Evolutionary conservation across 441 rosid species (phyloP), one percentile per base, ranked within the genome.

Genomic region (Erodium trifolium): DNA sequence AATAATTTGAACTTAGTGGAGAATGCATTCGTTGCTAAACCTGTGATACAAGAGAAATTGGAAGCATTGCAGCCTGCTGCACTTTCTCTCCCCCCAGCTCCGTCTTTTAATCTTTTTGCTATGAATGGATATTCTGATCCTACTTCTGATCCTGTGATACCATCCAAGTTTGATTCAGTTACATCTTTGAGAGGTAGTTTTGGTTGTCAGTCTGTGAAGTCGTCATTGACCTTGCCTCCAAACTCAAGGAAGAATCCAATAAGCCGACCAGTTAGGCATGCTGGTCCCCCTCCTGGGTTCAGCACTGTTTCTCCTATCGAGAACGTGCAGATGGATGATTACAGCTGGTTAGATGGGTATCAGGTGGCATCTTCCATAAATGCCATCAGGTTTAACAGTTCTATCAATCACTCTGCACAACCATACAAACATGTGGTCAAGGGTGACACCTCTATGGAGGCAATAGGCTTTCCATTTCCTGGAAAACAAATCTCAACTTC

Each of bases 211-310:
- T 57, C 74, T 11, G 59, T 9, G 13, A 69, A 69, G 67, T 11
- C n/a, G 17, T 69, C 72, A 18, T 60, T 66, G 34, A 41, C 69
- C 53, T 66, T 55, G 67, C 64, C 74, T 29, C 43, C 59, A 29
- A 17, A 55, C 37, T 65, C 23, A 2, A 71, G 66, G 51, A 71
- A 65, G 68, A 71, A 65, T 49, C 74, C 74, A 71, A 68, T 71
- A 13, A 66, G 64, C 57, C 63, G 74, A 59, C 74, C 69, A 49
- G n/a, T 71, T 27, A 71, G 74, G 45, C 69, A 71, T 51, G 23
- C n/a, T 71, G 74, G 74, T 14, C 74, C 74, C 2, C 74, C 74
- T 14, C 74, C 74, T 65, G 74, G 74, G 45, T 71, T 71, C 66
- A 35, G 17, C n/a, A 27, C 69, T 71, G 74, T 65, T 65, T 68